Evolutionary conservation across 2,329 filamentous ascomycete species (phyloP), one percentile per base, ranked within the genome.

Genomic region (Exophiala xenobiotica): DNA sequence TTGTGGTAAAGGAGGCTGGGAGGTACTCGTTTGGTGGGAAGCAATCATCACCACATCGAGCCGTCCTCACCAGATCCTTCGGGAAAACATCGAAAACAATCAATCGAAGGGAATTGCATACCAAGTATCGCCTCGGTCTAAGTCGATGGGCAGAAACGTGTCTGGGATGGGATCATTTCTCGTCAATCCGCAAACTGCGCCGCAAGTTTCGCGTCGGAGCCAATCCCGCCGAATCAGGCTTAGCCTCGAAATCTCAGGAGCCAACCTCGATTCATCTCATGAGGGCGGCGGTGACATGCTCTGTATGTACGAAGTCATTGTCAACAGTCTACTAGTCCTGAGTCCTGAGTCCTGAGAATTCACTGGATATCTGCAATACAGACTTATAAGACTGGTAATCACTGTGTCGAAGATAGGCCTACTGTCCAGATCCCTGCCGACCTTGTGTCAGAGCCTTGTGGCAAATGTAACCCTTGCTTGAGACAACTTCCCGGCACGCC

Each of bases 141-240:
- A 51, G 29, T 44, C 38, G 48, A 55, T 54, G 52, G 44, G 51
- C 44, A 55, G 48, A 44, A 49, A 51, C 41, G 47, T 53, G 55
- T 58, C 43, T 53, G 46, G 52, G 51, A 54, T 51, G 49, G 44
- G 33, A 45, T 47, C 51, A 51, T 40, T 46, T 47, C 44, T 31
- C 24, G 24, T 42, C 29, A 33, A 46, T 35, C 37, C 18, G 42
- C 37, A 41, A 43, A 42, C 35, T 50, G 53, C 53, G 48, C 18
- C 53, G 38, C 38, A 40, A 47, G 49, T 56, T 50, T 56, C 51
- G 51, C 51, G 46, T 46, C 45, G 12, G 48, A 40, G 29, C 24
- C 29, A 38, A 44, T 18, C 37, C 20, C 49, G 6, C 38, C 19
- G 9, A 31, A 49, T 55, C 19, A 8, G 49, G 53, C 38, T 49